Base-by-base conservation (phyloP, 192 early-diverging fungal species). In the Rhizophagus clarus region DNA sequence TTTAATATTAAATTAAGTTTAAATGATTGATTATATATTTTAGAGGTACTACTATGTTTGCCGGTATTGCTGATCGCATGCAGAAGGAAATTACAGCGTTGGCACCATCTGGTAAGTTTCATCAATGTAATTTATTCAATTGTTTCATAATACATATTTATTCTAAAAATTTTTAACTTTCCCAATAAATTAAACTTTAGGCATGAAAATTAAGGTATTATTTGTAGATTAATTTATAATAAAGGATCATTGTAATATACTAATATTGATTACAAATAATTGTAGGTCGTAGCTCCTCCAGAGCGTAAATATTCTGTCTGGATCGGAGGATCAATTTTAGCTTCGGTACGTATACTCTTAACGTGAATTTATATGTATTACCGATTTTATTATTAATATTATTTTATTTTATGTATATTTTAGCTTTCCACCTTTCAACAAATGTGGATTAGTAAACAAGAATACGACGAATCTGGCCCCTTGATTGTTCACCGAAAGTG, bases 291-390 rank as follows among this genome's bases (percentile, higher is more conserved):
- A 85, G 97, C 97, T 81, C 97, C 97, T 51, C 97, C 97, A 68
- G 97, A 99, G 88, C 92, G 97, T 86, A 99, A 97, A 90, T 98
- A 97, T 94, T 98, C 97, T 77, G 97, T 95, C 89, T 99, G 97
- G 96, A 97, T 99, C 84, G 97, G 97, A 90, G 97, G 97, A 72
- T 97, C 96, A 78, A 97, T 99, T 76, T 88, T 99, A 49, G 96
- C 97, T 71, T 97, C 97, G 32, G 75, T 77, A 66, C 34, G 51
- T 62, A 77, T 31, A 32, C 37, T 20, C 4, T 1, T 64, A 26
- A 40, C 29, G 1, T 47, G 17, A 20, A 24, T 64, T 17, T 42
- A n/a, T 31, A 34, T 61, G 56, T 10, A 17, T 22, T 45, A 15
- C 1, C 1, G 1, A 66, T 47, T n/a, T 42, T 64, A 31, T 24